Percentiles rank a stretch among this genome's conserved stretches.
Evolutionary conservation across 139 green algal species (phyloP).

Genomic region (Eudorina sp.): DNA sequence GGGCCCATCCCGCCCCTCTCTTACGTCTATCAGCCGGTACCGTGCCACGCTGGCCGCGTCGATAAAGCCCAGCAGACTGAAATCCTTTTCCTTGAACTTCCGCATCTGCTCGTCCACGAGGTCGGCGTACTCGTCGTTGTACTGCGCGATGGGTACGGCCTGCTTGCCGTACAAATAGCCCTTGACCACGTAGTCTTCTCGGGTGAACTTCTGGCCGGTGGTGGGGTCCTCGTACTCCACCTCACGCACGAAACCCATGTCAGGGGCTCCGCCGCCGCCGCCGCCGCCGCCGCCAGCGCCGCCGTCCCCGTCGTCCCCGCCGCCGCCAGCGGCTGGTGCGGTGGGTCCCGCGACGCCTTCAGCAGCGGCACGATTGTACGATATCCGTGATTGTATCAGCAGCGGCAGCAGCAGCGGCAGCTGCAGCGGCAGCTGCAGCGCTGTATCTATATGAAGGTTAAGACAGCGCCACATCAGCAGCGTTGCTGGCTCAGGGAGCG

Average conservation of each 20-base stretch:
- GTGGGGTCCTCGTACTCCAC: constrained; percentile 22
- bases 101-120: neutral
- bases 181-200: neutral
- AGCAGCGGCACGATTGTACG: too few relatives aligned
- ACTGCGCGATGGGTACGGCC: constrained; percentile 5
- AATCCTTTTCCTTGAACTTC: constrained; percentile 4
- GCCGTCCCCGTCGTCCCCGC: neutral
- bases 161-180: constrained; percentile 33
- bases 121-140: neutral
- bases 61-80: constrained; percentile 24
- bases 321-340: neutral
- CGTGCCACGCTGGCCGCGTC: neutral
- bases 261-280: neutral
- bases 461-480: too few relatives aligned
- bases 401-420: too few relatives aligned
- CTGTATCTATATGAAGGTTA: too few relatives aligned
- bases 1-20: neutral
- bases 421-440: too few relatives aligned
- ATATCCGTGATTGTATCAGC: too few relatives aligned
- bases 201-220: constrained; percentile 34
- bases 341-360: too few relatives aligned
- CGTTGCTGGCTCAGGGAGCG: too few relatives aligned
- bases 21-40: neutral
- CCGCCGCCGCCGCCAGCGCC: neutral
- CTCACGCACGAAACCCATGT: neutral